Percentiles rank a stretch among this genome's conserved stretches.
Evolutionary conservation across 352 stramenopile genomes (phyloP).

Genomic region (Elongisporangium prolatum): DNA sequence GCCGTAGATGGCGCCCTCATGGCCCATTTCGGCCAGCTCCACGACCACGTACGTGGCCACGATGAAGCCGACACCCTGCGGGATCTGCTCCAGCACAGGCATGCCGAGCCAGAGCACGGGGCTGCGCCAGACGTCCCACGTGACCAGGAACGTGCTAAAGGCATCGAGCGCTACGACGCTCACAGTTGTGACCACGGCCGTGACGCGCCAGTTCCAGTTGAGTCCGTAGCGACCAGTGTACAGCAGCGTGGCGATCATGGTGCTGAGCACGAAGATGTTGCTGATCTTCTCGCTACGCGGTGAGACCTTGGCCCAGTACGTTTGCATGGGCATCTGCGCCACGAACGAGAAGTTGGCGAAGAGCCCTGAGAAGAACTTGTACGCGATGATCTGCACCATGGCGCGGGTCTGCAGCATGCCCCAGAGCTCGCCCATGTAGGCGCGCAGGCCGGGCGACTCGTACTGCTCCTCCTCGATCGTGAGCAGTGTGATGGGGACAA

Average conservation of each 20-base stretch:
- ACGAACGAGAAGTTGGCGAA: conserved; percentile 34
- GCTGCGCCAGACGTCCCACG: conserved; percentile 48
- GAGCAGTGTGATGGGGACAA: conserved; percentile 23
- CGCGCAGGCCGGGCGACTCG: conserved; percentile 10
- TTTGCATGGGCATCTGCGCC: conserved; percentile 25
- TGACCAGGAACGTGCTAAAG: conserved; percentile 27
- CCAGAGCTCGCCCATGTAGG: conserved; percentile 26
- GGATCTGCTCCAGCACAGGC: conserved; percentile 41
- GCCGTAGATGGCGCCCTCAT: conserved; percentile 54
- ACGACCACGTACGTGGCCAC: conserved; percentile 53
- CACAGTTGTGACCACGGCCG: conserved; percentile 30
- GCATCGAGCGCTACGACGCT: conserved; percentile 33
- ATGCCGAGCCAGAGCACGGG: conserved; percentile 64
- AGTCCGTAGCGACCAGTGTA: conserved; percentile 38
- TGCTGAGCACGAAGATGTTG: conserved; percentile 19
- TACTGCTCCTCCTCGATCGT: conserved; percentile 25
- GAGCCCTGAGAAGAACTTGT: conserved; percentile 45
- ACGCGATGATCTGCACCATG: conserved; percentile 43
- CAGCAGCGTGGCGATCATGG: conserved; percentile 28
- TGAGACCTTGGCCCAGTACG: conserved; percentile 27
- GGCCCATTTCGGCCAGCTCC: conserved; percentile 46
- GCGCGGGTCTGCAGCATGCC: conserved; percentile 34
- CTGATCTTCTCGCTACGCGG: conserved; percentile 25
- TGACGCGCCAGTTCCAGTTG: conserved; percentile 40
- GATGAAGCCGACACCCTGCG: conserved; percentile 42